Conservation (phyloP, 2,329 filamentous ascomycete species). For the Stagonosporopsis chrysanthemi region DNA sequence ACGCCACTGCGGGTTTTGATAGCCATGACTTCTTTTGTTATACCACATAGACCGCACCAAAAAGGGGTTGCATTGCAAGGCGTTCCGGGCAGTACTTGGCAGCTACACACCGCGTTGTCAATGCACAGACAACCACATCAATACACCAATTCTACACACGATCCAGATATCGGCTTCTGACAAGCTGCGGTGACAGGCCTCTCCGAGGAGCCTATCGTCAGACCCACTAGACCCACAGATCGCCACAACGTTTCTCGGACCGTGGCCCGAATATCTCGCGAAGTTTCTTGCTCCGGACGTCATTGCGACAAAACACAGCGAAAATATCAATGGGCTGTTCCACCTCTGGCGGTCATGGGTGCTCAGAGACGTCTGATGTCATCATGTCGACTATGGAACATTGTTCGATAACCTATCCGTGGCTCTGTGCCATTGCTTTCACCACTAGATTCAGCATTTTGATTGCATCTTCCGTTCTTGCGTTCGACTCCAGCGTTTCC, state of each 20-base stretch:
- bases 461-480: not conserved
- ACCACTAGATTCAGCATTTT: not conserved
- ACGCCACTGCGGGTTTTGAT: not conserved
- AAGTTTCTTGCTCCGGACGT: slow-evolving; percentile 12
- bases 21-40: slow-evolving; percentile 20
- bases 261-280: slow-evolving; percentile 8
- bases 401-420: not conserved
- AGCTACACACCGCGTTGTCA: not conserved
- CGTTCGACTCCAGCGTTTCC: not conserved
- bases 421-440: not conserved
- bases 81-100: slow-evolving; percentile 1
- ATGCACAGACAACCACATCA: not conserved
- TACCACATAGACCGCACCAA: slow-evolving; percentile 6
- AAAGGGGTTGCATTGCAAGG: slow-evolving; percentile 20
- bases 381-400: slow-evolving; percentile 19
- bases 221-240: slow-evolving; percentile 11
- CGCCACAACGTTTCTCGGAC: slow-evolving; percentile 9
- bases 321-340: slow-evolving; percentile 11
- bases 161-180: not conserved
- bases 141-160: not conserved
- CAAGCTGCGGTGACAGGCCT: not conserved
- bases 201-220: slow-evolving; percentile 4
- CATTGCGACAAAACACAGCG: slow-evolving; percentile 14
- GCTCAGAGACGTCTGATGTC: slow-evolving; percentile 21
- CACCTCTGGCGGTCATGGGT: not conserved